Evolutionary conservation across 192 early-diverging fungal species (phyloP), one percentile per base, ranked within the genome.

Genomic region (Spizellomyces sp.): DNA sequence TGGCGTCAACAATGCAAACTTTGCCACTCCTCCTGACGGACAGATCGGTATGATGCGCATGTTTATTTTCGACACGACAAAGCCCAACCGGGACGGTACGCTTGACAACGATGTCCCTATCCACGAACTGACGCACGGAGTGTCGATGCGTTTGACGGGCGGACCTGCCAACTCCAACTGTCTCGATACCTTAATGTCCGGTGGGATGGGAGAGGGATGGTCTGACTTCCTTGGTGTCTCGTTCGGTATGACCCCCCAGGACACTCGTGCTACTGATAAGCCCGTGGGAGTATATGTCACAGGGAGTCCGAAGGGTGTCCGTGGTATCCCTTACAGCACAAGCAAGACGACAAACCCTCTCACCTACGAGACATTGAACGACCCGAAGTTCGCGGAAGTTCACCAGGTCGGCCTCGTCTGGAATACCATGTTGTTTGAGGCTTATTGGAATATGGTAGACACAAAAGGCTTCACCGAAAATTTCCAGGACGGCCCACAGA

Each of bases 181-280:
- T 64, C 75, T 91, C 56, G 45, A 71, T 9, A 79, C 73, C 54
- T 69, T 72, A 62, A 79, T 83, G 67, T 52, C 87, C 4, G 84
- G 85, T 48, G 88, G 88, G 9, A 86, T 90, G 85, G 88, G 86
- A 62, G 86, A 90, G 73, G 89, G 89, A 62, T 89, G 86, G 86
- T 75, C 77, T 50, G 89, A 90, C 74, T 75, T 84, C 12, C 70
- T 86, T 45, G 86, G 77, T 5, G 66, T 79, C 47, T 62, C 84
- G 15, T 67, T 84, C 48, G 62, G 62, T 12, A 59, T 84, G 22
- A 79, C 66, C 6, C 56, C 71, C 48, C 66, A 67, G 19, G 68
- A 74, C 65, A 85, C 80, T 21, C 79, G 83, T 45, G 50, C 19
- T 45, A 81, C 80, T 52, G 74, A 83, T 71, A 65, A 69, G n/a